Evolutionary conservation across 202 grass and related monocot genomes (phyloP).

Genomic region (Musa balbisiana): DNA sequence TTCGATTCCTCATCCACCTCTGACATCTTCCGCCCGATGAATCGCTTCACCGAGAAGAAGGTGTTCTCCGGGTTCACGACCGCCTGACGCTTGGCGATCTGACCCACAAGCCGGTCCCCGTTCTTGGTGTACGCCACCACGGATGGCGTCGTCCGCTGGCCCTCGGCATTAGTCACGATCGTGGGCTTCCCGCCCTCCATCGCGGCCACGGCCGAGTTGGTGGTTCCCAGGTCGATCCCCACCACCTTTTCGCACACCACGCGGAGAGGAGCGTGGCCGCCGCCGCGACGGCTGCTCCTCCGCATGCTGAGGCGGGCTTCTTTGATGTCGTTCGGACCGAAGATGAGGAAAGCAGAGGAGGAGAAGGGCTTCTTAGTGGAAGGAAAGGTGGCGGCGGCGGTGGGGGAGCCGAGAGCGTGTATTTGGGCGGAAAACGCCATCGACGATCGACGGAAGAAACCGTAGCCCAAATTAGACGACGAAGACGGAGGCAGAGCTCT

Average conservation of each 20-base stretch:
- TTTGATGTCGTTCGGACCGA: constrained; percentile 30
- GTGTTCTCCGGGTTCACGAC: constrained; percentile 97
- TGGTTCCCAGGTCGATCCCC: constrained; percentile 88
- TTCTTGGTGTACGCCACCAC: constrained; percentile 87
- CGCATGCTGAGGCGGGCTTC: background rate
- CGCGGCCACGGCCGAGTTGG: constrained; percentile 89
- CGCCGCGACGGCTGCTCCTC: background rate
- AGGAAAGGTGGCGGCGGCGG: background rate
- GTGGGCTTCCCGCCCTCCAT: constrained; percentile 96
- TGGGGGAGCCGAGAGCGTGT: constrained; percentile 32
- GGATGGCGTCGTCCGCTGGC: constrained; percentile 82
- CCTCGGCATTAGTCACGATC: constrained; percentile 93
- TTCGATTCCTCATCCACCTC: constrained; percentile 92
- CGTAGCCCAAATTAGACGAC: too few species aligned
- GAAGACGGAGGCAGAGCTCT: background rate
- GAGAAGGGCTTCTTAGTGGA: background rate
- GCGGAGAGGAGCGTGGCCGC: constrained; percentile 36
- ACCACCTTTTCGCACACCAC: constrained; percentile 92
- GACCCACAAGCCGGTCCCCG: constrained; percentile 70
- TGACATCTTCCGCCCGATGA: constrained; percentile 87
- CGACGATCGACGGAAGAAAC: background rate
- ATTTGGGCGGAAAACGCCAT: constrained; percentile 36
- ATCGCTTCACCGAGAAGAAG: constrained; percentile 94
- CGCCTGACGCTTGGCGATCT: constrained; percentile 90
- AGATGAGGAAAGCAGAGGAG: background rate